A percentile compares a stretch with the other conserved stretches of the same genome.
Evolutionary conservation across 306 rosid species (phyloP).

Genomic region (Sesbania bispinosa): DNA sequence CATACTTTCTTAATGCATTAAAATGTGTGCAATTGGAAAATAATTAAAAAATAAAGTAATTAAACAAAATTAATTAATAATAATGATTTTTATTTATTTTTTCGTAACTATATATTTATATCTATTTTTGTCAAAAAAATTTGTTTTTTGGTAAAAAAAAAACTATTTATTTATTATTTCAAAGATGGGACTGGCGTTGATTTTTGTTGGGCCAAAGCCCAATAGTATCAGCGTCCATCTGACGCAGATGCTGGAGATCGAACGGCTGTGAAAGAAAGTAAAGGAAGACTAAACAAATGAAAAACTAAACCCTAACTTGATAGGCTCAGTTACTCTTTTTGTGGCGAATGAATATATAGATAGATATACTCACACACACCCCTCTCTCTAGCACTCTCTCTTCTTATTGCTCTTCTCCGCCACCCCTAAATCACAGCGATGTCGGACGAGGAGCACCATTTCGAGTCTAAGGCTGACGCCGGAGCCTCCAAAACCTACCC

Average conservation of each 20-base stretch:
- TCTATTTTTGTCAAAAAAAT: no score
- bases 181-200: no score
- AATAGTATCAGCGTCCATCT: background rate
- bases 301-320: conserved; percentile 32
- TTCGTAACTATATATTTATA: no score
- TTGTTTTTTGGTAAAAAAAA: no score
- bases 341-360: background rate
- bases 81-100: no score
- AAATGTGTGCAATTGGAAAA: no score
- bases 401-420: conserved; percentile 15
- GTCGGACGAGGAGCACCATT: conserved; percentile 83
- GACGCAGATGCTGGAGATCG: conserved; percentile 1
- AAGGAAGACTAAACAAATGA: background rate
- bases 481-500: conserved; percentile 80
- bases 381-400: background rate
- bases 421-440: conserved; percentile 4
- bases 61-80: no score
- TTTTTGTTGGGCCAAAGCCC: conserved; percentile 23
- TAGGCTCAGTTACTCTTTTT: background rate
- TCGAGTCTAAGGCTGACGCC: conserved; percentile 76
- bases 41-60: no score
- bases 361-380: background rate
- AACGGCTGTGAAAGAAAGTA: background rate
- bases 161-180: no score
- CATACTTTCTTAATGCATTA: no score